A percentile compares a stretch with the other conserved stretches of the same genome.
phyloP scores from a whole-genome alignment of 805 yeast species.

The Sugiyamaella smithiae region DNA sequence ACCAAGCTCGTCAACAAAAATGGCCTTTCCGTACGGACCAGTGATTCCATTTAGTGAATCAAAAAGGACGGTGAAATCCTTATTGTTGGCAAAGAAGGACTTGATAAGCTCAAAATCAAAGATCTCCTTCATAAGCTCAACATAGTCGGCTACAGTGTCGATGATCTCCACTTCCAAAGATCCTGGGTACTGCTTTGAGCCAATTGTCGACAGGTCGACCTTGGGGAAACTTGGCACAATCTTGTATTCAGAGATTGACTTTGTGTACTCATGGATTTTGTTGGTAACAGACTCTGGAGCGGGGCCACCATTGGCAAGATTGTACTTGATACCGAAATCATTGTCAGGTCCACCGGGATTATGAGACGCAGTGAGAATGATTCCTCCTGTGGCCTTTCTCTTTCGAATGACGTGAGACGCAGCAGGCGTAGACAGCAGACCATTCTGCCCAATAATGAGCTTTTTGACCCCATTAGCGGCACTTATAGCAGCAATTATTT shows the following conservation, averaged over 20 bases:
- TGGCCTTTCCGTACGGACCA: slow-evolving; percentile 88
- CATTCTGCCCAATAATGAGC: slow-evolving; percentile 82
- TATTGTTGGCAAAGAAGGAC: slow-evolving; percentile 54
- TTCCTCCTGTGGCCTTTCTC: slow-evolving; percentile 77
- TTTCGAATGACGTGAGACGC: slow-evolving; percentile 90
- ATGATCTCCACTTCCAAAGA: slow-evolving; percentile 69
- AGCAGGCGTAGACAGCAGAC: slow-evolving; percentile 92
- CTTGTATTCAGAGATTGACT: slow-evolving; percentile 57
- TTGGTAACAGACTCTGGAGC: slow-evolving; percentile 95
- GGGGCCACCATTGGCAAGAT: slow-evolving; percentile 94
- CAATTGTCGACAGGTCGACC: slow-evolving; percentile 63
- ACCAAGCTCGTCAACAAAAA: slow-evolving; percentile 83
- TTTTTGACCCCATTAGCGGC: slow-evolving; percentile 90
- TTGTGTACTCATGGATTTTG: slow-evolving; percentile 72
- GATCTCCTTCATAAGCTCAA: slow-evolving; percentile 72
- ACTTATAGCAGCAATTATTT: slow-evolving; percentile 74
- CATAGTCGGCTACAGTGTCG: slow-evolving; percentile 77
- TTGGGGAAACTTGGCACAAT: slow-evolving; percentile 55
- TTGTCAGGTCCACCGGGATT: slow-evolving; percentile 95
- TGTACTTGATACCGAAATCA: slow-evolving; percentile 94
- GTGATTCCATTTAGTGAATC: slow-evolving; percentile 95
- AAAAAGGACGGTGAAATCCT: slow-evolving; percentile 70
- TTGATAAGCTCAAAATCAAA: slow-evolving; percentile 84
- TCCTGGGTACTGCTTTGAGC: slow-evolving; percentile 51
- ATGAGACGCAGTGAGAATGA: slow-evolving; percentile 92